These are phyloP conservation scores for Taphrina pruni DNA, from an alignment of 1,139 yeast genomes.

Conservation along the genomic window DNA sequence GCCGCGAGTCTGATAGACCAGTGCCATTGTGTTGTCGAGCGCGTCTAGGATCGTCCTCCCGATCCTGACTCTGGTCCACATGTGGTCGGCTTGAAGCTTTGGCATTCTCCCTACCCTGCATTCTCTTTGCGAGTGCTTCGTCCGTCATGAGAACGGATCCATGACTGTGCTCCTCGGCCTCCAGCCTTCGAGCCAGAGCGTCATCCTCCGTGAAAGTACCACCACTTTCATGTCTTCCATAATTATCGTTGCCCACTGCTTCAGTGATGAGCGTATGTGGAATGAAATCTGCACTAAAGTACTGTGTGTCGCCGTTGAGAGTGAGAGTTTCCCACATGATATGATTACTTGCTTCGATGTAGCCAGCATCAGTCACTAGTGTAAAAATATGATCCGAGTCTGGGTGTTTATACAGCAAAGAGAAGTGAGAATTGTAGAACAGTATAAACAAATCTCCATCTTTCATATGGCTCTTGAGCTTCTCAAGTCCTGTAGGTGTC, in stretches of 20 bases:
- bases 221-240: constrained; percentile 6
- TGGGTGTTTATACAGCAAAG: constrained; percentile 65
- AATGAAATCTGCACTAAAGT: constrained; percentile 66
- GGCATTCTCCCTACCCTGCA: neutral
- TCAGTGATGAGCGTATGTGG: constrained; percentile 49
- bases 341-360: constrained; percentile 66
- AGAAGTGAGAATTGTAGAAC: constrained; percentile 85
- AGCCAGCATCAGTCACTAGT: constrained; percentile 78
- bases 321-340: constrained; percentile 60
- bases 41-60: neutral
- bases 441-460: constrained; percentile 65
- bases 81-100: neutral
- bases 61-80: neutral
- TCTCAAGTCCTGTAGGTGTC: constrained; percentile 65
- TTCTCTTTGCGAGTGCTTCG: neutral
- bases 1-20: neutral
- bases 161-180: neutral
- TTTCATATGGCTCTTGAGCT: constrained; percentile 55
- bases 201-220: constrained; percentile 1
- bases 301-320: constrained; percentile 57
- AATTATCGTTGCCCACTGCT: constrained; percentile 5
- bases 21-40: neutral
- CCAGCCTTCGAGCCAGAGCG: neutral
- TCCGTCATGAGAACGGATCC: neutral
- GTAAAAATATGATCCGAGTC: constrained; percentile 58